Conservation (phyloP, 2,329 filamentous ascomycete species). For the Diplodia scrobiculata region DNA sequence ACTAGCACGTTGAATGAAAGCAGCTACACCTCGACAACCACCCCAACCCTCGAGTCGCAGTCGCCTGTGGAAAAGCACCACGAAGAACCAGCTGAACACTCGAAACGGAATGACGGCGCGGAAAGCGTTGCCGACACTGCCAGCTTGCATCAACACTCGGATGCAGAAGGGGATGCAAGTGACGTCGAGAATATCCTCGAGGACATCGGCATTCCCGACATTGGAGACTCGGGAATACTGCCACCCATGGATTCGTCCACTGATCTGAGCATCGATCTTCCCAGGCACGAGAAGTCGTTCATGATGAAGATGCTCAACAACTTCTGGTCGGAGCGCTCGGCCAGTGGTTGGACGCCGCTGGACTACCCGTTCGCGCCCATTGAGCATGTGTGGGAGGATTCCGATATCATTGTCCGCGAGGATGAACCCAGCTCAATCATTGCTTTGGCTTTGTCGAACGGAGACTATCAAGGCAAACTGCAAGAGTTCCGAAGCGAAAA, state of each 20-base stretch:
- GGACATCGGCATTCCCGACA: conserved; percentile 66
- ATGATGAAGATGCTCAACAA: conserved; percentile 94
- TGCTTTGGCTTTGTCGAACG: conserved; percentile 84
- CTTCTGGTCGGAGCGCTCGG: conserved; percentile 97
- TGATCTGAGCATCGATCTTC: conserved; percentile 71
- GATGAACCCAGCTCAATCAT: conserved; percentile 97
- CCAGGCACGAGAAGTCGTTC: conserved; percentile 89
- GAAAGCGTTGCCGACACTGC: conserved; percentile 37
- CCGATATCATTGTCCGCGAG: conserved; percentile 93
- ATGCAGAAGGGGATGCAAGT: conserved; percentile 57
- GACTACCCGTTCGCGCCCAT: conserved; percentile 82
- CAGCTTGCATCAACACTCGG: conserved; percentile 52
- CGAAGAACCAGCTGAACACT: conserved; percentile 21
- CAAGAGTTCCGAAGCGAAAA: conserved; percentile 59
- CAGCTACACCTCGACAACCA: conserved; percentile 41
- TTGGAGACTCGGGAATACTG: conserved; percentile 56
- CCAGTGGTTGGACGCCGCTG: conserved; percentile 87
- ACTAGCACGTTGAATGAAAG: conserved; percentile 45
- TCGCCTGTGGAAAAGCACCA: conserved; percentile 43
- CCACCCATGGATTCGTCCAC: conserved; percentile 58
- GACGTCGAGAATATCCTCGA: conserved; percentile 74
- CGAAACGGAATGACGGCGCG: conserved; percentile 26
- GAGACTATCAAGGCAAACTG: conserved; percentile 83
- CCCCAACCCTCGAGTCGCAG: conserved; percentile 38
- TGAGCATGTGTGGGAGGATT: conserved; percentile 96